Evolutionary conservation across 768 basidiomycete genomes (phyloP).

Genomic region (Xerocomellus amylosporus): DNA sequence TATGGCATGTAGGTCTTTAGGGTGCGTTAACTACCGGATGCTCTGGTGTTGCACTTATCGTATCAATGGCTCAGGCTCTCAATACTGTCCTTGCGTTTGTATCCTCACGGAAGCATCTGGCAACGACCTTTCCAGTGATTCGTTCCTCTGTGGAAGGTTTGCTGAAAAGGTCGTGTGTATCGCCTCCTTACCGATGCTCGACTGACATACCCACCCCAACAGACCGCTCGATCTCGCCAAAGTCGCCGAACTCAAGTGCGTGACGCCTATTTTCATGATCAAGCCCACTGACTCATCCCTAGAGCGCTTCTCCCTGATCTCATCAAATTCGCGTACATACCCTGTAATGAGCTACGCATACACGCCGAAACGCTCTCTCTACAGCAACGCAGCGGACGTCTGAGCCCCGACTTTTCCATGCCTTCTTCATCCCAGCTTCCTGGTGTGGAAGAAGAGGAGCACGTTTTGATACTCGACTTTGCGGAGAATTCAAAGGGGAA

Average conservation of each 20-base stretch:
- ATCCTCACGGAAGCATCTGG: conserved; percentile 75
- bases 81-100: conserved; percentile 89
- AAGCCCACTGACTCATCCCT: neutral
- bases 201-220: conserved; percentile 4
- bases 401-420: conserved; percentile 43
- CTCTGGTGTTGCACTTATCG: neutral
- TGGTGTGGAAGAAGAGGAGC: conserved; percentile 38
- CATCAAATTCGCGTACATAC: conserved; percentile 80
- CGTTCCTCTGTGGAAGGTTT: conserved; percentile 78
- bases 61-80: conserved; percentile 52
- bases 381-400: conserved; percentile 26
- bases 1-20: conserved; percentile 40
- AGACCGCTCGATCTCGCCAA: conserved; percentile 77
- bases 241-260: conserved; percentile 82
- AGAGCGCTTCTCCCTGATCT: conserved; percentile 82
- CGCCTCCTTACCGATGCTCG: neutral
- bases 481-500: conserved; percentile 41
- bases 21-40: conserved; percentile 22
- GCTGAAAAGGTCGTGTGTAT: conserved; percentile 55
- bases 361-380: conserved; percentile 38
- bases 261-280: neutral
- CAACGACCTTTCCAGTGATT: conserved; percentile 74
- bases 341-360: conserved; percentile 57
- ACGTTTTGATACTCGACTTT: conserved; percentile 52
- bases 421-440: conserved; percentile 28